Evolutionary conservation across 2,329 filamentous ascomycete genomes (phyloP).

Genomic region (Fusarium sp.): DNA sequence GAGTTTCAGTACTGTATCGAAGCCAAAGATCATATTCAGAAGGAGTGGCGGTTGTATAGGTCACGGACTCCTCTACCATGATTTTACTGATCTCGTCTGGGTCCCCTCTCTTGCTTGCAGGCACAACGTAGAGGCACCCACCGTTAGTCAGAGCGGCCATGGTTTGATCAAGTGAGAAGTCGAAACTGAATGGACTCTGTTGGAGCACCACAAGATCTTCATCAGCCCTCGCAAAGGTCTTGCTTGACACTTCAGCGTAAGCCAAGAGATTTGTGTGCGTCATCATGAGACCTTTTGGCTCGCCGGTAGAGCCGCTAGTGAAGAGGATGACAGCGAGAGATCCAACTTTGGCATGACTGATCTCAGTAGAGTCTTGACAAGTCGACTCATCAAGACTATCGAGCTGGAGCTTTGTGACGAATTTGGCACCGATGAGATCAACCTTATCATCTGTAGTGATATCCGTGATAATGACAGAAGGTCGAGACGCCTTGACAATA

Average conservation of each 20-base stretch:
- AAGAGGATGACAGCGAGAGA: not conserved
- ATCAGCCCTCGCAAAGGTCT: not conserved
- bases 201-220: not conserved
- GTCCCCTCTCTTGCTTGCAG: not conserved
- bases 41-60: not conserved
- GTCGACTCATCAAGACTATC: no score
- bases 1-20: not conserved
- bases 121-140: not conserved
- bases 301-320: not conserved
- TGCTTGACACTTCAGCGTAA: not conserved
- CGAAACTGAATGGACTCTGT: slow-evolving; percentile 2
- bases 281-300: slow-evolving; percentile 5
- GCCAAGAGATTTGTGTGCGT: not conserved
- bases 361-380: not conserved
- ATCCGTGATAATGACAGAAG: not conserved
- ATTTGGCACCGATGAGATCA: not conserved
- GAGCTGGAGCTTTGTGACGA: not conserved
- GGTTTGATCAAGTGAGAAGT: slow-evolving; percentile 1
- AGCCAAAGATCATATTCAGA: slow-evolving; percentile 4
- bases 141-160: not conserved
- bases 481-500: not conserved
- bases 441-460: not conserved
- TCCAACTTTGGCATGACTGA: not conserved
- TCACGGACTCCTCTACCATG: not conserved
- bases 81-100: not conserved